Evolutionary conservation across 257 asterid species (phyloP).

Genomic region (Fraxinus quadrangulata): DNA sequence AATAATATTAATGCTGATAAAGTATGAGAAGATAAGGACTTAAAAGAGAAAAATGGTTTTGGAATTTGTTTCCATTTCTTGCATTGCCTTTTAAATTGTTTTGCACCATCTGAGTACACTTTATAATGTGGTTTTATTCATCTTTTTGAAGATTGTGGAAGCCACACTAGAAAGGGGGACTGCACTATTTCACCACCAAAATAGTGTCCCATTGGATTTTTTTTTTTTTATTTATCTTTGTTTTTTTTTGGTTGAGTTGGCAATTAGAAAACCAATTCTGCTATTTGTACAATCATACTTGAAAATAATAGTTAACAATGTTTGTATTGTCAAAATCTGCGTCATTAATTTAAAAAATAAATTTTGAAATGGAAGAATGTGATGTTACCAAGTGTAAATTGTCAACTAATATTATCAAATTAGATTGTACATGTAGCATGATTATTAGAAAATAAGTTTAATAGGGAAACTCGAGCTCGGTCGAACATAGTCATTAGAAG

Average conservation of each 20-base stretch:
- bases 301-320: too few species aligned
- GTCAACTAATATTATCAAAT: too few species aligned
- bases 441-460: too few species aligned
- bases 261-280: too few species aligned
- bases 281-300: too few species aligned
- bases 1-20: constrained; percentile 11
- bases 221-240: neutral
- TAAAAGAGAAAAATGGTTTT: constrained; percentile 23
- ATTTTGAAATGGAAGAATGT: too few species aligned
- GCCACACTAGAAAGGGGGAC: constrained; percentile 33
- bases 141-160: constrained; percentile 47
- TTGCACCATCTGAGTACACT: constrained; percentile 9
- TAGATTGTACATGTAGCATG: too few species aligned
- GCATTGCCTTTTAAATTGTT: neutral
- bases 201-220: neutral
- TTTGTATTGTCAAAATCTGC: too few species aligned
- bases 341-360: too few species aligned
- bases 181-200: neutral
- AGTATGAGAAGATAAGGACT: constrained; percentile 28
- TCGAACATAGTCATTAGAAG: too few species aligned
- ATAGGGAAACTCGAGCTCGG: too few species aligned
- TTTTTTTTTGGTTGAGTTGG: neutral
- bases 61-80: constrained; percentile 30
- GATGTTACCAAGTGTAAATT: too few species aligned
- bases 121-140: constrained; percentile 26